Evolutionary conservation across 2,329 filamentous ascomycete species (phyloP).

Genomic region (Microdochium trichocladiopsis): DNA sequence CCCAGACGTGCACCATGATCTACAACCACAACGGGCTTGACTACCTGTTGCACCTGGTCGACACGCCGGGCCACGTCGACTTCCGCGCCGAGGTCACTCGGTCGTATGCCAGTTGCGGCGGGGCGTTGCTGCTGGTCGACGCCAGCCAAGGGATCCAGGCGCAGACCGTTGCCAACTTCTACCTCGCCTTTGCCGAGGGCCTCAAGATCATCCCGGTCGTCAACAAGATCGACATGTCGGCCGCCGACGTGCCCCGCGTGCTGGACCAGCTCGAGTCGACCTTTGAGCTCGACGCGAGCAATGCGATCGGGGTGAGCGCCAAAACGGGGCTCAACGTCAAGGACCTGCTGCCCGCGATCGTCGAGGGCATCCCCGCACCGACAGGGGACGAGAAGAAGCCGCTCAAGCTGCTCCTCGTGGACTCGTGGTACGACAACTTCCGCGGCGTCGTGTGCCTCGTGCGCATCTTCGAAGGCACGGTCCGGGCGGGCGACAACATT

Average conservation of each 20-base stretch:
- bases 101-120: constrained; percentile 93
- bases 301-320: constrained; percentile 69
- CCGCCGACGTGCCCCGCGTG: constrained; percentile 79
- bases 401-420: constrained; percentile 79
- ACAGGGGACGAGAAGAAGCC: constrained; percentile 66
- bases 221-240: constrained; percentile 93
- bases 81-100: constrained; percentile 94
- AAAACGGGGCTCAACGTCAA: constrained; percentile 90
- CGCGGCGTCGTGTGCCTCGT: constrained; percentile 89
- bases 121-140: constrained; percentile 86
- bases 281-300: constrained; percentile 79
- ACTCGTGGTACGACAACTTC: constrained; percentile 98
- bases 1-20: constrained; percentile 97
- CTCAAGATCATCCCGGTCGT: constrained; percentile 82
- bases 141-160: constrained; percentile 95
- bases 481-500: constrained; percentile 79
- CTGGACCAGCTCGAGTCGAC: constrained; percentile 78
- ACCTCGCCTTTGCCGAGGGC: constrained; percentile 89
- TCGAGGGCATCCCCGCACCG: constrained; percentile 78
- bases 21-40: constrained; percentile 81
- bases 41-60: constrained; percentile 90
- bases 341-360: constrained; percentile 74
- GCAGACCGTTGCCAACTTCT: constrained; percentile 98
- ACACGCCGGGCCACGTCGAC: constrained; percentile 96
- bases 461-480: constrained; percentile 79